Conservation (phyloP, 805 yeast genomes). For the Yamadazyma sp. region DNA sequence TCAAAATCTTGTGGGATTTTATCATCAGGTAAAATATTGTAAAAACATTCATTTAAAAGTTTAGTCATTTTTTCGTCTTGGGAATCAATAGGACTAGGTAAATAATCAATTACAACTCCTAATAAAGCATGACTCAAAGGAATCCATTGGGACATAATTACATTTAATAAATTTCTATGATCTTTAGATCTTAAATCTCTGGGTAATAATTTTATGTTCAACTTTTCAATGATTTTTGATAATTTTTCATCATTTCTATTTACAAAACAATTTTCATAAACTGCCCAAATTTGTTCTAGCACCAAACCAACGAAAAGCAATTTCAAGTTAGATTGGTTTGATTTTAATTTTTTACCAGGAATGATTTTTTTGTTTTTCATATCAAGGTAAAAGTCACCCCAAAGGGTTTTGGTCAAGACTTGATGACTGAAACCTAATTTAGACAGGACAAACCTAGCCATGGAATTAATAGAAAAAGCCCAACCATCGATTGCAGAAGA, state of each 20-base stretch:
- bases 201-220: slow-evolving; percentile 66
- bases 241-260: slow-evolving; percentile 68
- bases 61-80: slow-evolving; percentile 71
- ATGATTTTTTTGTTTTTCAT: slow-evolving; percentile 85
- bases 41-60: slow-evolving; percentile 45
- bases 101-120: slow-evolving; percentile 75
- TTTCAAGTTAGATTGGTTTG: slow-evolving; percentile 49
- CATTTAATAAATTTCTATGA: slow-evolving; percentile 54
- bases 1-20: slow-evolving; percentile 47
- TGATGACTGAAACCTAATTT: slow-evolving; percentile 82
- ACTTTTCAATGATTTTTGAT: slow-evolving; percentile 68
- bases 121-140: slow-evolving; percentile 87
- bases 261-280: slow-evolving; percentile 68
- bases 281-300: slow-evolving; percentile 88
- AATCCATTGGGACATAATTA: slow-evolving; percentile 88
- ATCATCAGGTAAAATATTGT: slow-evolving; percentile 45
- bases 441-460: slow-evolving; percentile 80
- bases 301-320: slow-evolving; percentile 87
- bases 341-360: slow-evolving; percentile 60
- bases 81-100: slow-evolving; percentile 80
- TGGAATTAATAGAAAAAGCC: slow-evolving; percentile 91
- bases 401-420: slow-evolving; percentile 77
- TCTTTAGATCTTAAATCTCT: slow-evolving; percentile 82
- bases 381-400: slow-evolving; percentile 94
- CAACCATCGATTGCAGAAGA: slow-evolving; percentile 94